Conservation (phyloP, 2,329 filamentous ascomycete genomes). For the Diaporthe longicolla region DNA sequence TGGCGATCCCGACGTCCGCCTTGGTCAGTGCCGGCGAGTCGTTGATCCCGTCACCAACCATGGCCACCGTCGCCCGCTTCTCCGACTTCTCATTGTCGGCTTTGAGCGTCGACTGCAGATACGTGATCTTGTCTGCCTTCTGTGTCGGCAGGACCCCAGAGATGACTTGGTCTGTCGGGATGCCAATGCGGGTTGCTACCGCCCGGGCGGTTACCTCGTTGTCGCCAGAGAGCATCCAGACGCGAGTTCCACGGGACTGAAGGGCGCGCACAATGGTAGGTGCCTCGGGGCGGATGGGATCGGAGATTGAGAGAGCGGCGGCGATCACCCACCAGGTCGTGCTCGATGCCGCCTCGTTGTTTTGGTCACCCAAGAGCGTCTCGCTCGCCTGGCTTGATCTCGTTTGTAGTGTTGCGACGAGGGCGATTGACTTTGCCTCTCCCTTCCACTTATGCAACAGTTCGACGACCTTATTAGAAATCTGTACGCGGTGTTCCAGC, state of each 20-base stretch:
- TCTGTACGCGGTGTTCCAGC: conserved; percentile 59
- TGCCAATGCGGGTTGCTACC: conserved; percentile 82
- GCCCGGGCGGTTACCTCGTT: conserved; percentile 87
- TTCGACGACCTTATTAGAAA: conserved; percentile 54
- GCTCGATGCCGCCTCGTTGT: neutral
- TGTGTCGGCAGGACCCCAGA: conserved; percentile 88
- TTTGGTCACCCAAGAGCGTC: neutral
- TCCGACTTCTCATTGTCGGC: conserved; percentile 49
- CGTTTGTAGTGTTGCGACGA: conserved; percentile 63
- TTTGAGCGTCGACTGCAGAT: conserved; percentile 69
- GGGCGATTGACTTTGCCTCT: conserved; percentile 74
- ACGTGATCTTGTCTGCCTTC: conserved; percentile 80
- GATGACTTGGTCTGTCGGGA: conserved; percentile 80
- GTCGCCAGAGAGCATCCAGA: conserved; percentile 96
- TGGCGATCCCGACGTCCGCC: conserved; percentile 87
- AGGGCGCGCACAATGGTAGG: conserved; percentile 74
- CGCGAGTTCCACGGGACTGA: conserved; percentile 74
- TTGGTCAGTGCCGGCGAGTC: conserved; percentile 85
- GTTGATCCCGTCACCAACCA: conserved; percentile 93
- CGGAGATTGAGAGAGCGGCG: conserved; percentile 82
- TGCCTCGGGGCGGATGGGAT: conserved; percentile 84
- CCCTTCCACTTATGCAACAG: conserved; percentile 70
- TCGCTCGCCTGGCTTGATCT: conserved; percentile 10
- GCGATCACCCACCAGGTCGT: conserved; percentile 64
- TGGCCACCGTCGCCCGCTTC: conserved; percentile 74